Evolutionary conservation across 345 rosid species (phyloP), one percentile per base, ranked within the genome.

Genomic region (Hypericum perforatum): DNA sequence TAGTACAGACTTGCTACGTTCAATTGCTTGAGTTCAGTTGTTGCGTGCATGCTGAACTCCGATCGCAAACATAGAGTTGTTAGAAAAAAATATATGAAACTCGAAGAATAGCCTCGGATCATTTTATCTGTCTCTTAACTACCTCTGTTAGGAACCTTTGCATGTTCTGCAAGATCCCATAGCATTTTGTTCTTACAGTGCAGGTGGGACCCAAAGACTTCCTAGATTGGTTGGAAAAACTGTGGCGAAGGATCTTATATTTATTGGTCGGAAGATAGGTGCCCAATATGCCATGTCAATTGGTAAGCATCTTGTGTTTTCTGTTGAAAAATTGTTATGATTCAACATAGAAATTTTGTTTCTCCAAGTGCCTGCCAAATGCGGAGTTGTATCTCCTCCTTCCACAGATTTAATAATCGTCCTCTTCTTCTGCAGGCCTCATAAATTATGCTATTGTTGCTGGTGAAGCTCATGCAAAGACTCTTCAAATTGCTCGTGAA

Each of bases 191-290:
- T 58, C 59, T 65, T 52, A 48, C 78, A 92, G 96, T 52, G 95
- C 90, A 49, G 95, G 96, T 59, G 96, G 98, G 64, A 85, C 98
- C 38, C 94, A 85, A 58, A 68, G 95, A 59, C 98, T 85, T 56
- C 84, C 95, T 12, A 80, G 95, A 70, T 68, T 92, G 59, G 83
- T 82, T 16, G 98, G 98, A 52, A 83, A 74, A 57, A 75, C 96
- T 14, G 49, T 79, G 12, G 81, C 98, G 22, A 87, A 87, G 64
- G 95, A 91, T 63, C 81, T 91, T 60, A 81, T 91, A 70, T 82
- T 72, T 72, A 85, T 95, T 3, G 95, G 90, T 39, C 79, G 79
- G 64, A 87, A 56, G 78, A 64, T 92, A 48, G 62, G 72, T 68
- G 96, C 84, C 60, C 74, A 52, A 66, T 86, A 87, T 66, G 98